Evolutionary conservation across 805 yeast species (phyloP), one percentile per base, ranked within the genome.

Genomic region (Wickerhamomyces silvicola): DNA sequence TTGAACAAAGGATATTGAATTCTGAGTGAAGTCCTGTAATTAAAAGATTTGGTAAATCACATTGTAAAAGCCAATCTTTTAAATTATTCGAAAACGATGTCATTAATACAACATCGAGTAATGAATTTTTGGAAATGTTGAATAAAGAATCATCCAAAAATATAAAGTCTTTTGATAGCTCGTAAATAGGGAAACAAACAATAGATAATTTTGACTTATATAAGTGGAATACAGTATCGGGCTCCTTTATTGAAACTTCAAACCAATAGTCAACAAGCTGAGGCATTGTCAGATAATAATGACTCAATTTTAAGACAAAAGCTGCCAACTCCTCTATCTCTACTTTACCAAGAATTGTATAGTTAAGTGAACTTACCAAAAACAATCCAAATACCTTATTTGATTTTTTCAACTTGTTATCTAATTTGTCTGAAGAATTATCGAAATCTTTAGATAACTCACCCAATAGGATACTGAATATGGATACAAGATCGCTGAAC

Each of bases 171-270:
- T 36, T 41, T 1, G 47, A 22, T 11, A 54, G 24, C 14, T 52
- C 56, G 34, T 35, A 54, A 0, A 50, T 31, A 1, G 58, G 58
- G 20, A 52, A 48, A 6, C 41, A 34, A 13, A 18, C 22, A 1
- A 17, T 11, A 6, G 21, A 15, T 4, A 42, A 33, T 3, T 22
- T 25, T 13, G 30, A 42, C 14, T 22, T 18, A 10, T 31, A 10
- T 2, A 50, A 14, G 21, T 35, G 13, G 5, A 17, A 36, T 29
- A 30, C 21, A 6, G 37, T 28, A 17, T 47, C 53, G 7, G 51
- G 45, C 3, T 44, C 45, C 7, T 18, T 26, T 9, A 32, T 14
- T 3, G 33, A 27, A 2, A 8, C 10, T 4, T 30, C 26, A 30
- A 46, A 43, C 52, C 52, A 46, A 17, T 28, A 25, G 8, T 43